Conservation (phyloP, 2,329 filamentous ascomycete species). For the Pseudohalonectria lignicola region DNA sequence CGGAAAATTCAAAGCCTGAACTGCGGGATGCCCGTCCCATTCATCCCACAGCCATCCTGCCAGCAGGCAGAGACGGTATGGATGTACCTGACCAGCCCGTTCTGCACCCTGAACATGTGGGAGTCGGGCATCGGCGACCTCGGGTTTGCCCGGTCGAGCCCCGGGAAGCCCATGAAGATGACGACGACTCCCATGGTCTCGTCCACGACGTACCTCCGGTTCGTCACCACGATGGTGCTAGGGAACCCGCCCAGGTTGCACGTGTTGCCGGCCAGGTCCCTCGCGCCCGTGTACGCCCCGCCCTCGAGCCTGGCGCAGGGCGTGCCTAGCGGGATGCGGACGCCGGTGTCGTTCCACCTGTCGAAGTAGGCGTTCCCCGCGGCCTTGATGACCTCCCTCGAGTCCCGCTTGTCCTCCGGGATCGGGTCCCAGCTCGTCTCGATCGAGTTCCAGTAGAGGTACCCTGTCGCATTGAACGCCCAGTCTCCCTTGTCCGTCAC, state of each 20-base stretch:
- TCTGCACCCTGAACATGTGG: constrained; percentile 16
- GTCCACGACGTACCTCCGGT: constrained; percentile 17
- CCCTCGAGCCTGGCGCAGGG: constrained; percentile 17
- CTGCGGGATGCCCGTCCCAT: background rate
- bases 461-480: constrained; percentile 17
- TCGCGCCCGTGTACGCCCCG: constrained; percentile 12
- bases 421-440: constrained; percentile 13
- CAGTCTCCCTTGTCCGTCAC: constrained; percentile 16
- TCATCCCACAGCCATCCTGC: constrained; percentile 12
- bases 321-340: constrained; percentile 13
- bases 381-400: constrained; percentile 14
- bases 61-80: constrained; percentile 15
- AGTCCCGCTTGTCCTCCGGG: constrained; percentile 12
- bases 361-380: constrained; percentile 17
- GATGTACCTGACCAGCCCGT: constrained; percentile 15
- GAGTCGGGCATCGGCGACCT: constrained; percentile 13
- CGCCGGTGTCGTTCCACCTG: constrained; percentile 13
- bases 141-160: constrained; percentile 9
- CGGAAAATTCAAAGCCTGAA: background rate
- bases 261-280: constrained; percentile 7
- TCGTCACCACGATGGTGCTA: constrained; percentile 10
- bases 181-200: constrained; percentile 16
- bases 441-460: constrained; percentile 10
- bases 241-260: constrained; percentile 16
- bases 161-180: constrained; percentile 15